Conservation (phyloP, 805 yeast species). For the Ascoidea rubescens region DNA sequence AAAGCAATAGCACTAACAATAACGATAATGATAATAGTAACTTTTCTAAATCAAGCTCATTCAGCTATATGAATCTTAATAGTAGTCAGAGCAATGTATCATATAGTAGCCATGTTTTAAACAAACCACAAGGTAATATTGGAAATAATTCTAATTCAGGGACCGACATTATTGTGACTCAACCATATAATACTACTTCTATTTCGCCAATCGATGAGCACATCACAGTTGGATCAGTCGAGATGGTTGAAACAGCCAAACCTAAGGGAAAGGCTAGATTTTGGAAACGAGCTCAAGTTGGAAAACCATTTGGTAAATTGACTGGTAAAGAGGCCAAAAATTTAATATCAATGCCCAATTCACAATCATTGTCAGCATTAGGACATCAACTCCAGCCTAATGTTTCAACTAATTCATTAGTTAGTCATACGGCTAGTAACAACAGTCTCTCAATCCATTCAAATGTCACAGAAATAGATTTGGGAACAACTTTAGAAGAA, state of each 20-base stretch:
- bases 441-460: not conserved
- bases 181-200: constrained; percentile 5
- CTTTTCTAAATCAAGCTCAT: not conserved
- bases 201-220: constrained; percentile 9
- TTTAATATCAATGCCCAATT: not conserved
- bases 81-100: constrained; percentile 7
- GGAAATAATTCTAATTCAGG: constrained; percentile 1
- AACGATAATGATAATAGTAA: too few relatives aligned
- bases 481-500: constrained; percentile 43
- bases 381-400: constrained; percentile 4
- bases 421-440: constrained; percentile 13
- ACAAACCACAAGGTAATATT: not conserved
- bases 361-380: constrained; percentile 7
- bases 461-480: constrained; percentile 6
- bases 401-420: constrained; percentile 7
- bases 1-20: too few relatives aligned
- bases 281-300: constrained; percentile 16
- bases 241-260: constrained; percentile 7
- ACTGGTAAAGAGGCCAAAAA: not conserved
- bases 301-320: constrained; percentile 8
- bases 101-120: not conserved
- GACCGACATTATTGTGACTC: constrained; percentile 4
- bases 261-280: constrained; percentile 18
- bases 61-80: too few relatives aligned
- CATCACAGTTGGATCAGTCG: constrained; percentile 1